Evolutionary conservation across 2,329 filamentous ascomycete species (phyloP).

Genomic region (Talaromyces pinophilus): DNA sequence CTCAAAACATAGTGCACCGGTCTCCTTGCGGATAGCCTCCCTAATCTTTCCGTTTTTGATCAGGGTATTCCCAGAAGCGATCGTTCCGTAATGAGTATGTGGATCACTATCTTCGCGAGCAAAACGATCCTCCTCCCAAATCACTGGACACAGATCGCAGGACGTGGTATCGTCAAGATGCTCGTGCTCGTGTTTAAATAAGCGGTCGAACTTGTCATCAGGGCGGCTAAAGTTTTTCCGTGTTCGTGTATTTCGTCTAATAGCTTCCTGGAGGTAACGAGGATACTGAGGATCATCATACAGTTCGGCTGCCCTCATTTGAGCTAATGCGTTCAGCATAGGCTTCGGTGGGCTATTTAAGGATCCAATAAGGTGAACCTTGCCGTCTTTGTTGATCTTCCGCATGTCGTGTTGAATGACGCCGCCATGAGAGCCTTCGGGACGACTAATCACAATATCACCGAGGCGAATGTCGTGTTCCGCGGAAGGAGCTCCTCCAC

Average conservation of each 20-base stretch:
- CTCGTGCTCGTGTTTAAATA: not conserved
- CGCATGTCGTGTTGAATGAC: conserved; percentile 30
- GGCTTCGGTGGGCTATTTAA: not conserved
- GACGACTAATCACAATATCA: conserved; percentile 24
- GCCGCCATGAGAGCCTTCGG: conserved; percentile 15
- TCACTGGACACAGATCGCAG: not conserved
- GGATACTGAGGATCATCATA: not conserved
- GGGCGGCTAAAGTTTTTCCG: not conserved
- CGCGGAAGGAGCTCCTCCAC: conserved; percentile 19
- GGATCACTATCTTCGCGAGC: not conserved
- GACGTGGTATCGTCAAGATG: not conserved
- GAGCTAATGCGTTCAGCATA: not conserved
- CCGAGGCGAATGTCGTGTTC: conserved; percentile 20
- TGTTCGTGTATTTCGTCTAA: not conserved
- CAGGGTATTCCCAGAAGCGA: not conserved
- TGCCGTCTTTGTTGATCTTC: not conserved
- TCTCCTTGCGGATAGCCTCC: not conserved
- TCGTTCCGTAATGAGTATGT: not conserved
- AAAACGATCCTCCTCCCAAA: not conserved
- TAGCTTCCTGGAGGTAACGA: not conserved
- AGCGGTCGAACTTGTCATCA: not conserved
- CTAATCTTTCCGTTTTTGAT: not conserved
- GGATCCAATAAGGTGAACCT: not conserved
- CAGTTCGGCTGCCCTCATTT: not conserved
- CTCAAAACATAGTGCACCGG: not conserved